A percentile compares a stretch with the other conserved stretches of the same genome.
phyloP scores from a whole-genome alignment of 352 stramenopile genomes.

The Phytopythium mirpurense region DNA sequence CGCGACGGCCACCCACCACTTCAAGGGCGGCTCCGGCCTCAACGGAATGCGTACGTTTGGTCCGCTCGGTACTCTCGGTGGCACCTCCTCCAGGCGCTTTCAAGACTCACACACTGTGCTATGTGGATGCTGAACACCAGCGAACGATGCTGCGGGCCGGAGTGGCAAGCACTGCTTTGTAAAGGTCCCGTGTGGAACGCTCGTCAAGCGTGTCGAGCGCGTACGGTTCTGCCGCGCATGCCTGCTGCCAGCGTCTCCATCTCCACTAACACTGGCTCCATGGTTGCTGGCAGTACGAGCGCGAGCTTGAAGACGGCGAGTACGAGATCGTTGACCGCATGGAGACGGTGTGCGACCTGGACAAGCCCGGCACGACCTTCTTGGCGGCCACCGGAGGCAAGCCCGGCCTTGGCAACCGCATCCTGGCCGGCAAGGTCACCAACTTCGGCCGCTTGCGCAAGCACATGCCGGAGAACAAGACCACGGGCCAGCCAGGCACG shows the following conservation, averaged over 20 bases:
- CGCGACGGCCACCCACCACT: constrained; percentile 80
- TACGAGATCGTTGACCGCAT: constrained; percentile 81
- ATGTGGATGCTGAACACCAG: too few species aligned
- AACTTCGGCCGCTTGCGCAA: constrained; percentile 78
- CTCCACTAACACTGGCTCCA: neutral
- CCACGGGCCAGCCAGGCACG: constrained; percentile 85
- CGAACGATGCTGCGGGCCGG: constrained; percentile 71
- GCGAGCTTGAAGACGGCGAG: constrained; percentile 67
- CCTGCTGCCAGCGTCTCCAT: neutral
- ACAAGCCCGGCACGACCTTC: constrained; percentile 63
- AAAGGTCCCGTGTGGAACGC: constrained; percentile 81
- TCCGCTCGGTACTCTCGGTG: constrained; percentile 4
- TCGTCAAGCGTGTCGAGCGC: constrained; percentile 83
- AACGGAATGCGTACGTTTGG: constrained; percentile 79
- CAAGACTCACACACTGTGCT: too few species aligned
- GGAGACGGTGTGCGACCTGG: constrained; percentile 71
- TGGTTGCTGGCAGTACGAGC: constrained; percentile 38
- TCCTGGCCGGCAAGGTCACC: constrained; percentile 78
- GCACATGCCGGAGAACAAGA: constrained; percentile 80
- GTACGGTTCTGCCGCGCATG: constrained; percentile 17
- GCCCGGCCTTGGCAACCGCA: constrained; percentile 80
- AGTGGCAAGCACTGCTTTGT: constrained; percentile 78
- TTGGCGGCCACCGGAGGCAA: constrained; percentile 77
- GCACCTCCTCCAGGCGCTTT: too few species aligned
- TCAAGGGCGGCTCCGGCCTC: constrained; percentile 62